Conservation (phyloP, 1,284 basidiomycete species). For the Thecaphora thlaspeos region DNA sequence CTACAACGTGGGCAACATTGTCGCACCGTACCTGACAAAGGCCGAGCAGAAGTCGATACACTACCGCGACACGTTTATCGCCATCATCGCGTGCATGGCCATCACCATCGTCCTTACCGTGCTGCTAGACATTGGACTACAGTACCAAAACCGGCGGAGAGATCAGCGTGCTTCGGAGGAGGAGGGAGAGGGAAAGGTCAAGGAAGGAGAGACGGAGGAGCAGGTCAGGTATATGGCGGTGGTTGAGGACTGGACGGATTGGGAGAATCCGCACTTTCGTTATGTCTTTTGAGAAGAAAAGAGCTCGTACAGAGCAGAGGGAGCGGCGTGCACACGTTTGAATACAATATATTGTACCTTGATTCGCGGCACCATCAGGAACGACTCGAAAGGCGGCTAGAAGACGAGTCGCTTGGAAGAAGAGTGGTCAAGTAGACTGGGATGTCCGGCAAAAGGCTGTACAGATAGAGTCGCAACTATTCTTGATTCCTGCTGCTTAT, state of each 20-base stretch:
- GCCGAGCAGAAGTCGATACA: conserved; percentile 53
- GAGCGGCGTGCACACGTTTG: not conserved
- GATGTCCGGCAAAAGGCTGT: too few relatives aligned
- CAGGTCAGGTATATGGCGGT: conserved; percentile 7
- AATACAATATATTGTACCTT: too few relatives aligned
- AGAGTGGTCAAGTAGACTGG: too few relatives aligned
- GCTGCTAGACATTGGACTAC: conserved; percentile 20
- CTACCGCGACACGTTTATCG: conserved; percentile 62
- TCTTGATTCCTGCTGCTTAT: too few relatives aligned
- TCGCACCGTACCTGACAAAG: conserved; percentile 54
- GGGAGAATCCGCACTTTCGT: conserved; percentile 35
- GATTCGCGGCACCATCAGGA: too few relatives aligned
- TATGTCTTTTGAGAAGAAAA: conserved; percentile 19
- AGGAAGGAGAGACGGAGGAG: conserved; percentile 21
- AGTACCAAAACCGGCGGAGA: conserved; percentile 24
- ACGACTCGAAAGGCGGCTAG: too few relatives aligned
- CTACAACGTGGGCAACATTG: conserved; percentile 53
- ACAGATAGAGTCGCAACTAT: too few relatives aligned
- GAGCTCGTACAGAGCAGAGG: conserved; percentile 4
- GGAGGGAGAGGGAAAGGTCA: conserved; percentile 12
- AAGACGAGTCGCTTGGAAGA: too few relatives aligned
- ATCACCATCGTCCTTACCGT: conserved; percentile 32
- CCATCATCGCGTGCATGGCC: conserved; percentile 57
- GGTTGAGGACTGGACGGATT: conserved; percentile 30
- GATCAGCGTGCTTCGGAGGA: conserved; percentile 4